Conservation (phyloP, 208 protist genomes). For the Borovskyia barvae region DNA sequence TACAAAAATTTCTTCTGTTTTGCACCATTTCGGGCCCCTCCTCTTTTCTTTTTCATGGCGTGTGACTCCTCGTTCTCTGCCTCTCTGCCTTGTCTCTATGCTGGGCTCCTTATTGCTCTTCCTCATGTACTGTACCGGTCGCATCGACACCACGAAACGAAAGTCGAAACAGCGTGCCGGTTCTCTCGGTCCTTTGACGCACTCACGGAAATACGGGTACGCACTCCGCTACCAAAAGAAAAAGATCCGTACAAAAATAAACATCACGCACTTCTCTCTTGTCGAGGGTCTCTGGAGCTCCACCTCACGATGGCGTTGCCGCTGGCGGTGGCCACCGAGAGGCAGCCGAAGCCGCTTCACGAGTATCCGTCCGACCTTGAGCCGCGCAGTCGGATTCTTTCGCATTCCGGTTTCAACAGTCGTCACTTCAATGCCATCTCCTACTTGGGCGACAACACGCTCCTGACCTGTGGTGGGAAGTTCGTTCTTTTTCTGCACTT, state of each 20-base stretch:
- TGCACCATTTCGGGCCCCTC: not conserved
- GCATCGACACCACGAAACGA: too few relatives aligned
- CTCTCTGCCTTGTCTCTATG: not conserved
- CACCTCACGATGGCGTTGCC: not conserved
- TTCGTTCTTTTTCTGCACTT: conserved; percentile 86
- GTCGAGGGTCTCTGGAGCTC: too few relatives aligned
- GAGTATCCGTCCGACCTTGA: conserved; percentile 47
- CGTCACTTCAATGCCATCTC: conserved; percentile 57
- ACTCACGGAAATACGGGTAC: too few relatives aligned
- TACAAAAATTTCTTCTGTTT: too few relatives aligned
- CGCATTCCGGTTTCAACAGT: conserved; percentile 75
- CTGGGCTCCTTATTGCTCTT: too few relatives aligned
- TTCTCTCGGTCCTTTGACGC: too few relatives aligned
- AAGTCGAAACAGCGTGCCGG: too few relatives aligned
- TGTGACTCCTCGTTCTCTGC: not conserved
- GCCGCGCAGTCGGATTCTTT: conserved; percentile 31
- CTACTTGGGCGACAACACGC: conserved; percentile 50
- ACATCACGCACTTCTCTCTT: too few relatives aligned
- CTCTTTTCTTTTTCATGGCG: not conserved
- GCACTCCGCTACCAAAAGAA: too few relatives aligned
- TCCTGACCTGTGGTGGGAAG: conserved; percentile 73
- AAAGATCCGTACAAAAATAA: too few relatives aligned
- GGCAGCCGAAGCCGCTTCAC: conserved; percentile 57
- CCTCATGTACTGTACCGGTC: too few relatives aligned
- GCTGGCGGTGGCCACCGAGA: not conserved